phyloP scores from a whole-genome alignment of 352 stramenopile species.

The Thalassiosira hispida region DNA sequence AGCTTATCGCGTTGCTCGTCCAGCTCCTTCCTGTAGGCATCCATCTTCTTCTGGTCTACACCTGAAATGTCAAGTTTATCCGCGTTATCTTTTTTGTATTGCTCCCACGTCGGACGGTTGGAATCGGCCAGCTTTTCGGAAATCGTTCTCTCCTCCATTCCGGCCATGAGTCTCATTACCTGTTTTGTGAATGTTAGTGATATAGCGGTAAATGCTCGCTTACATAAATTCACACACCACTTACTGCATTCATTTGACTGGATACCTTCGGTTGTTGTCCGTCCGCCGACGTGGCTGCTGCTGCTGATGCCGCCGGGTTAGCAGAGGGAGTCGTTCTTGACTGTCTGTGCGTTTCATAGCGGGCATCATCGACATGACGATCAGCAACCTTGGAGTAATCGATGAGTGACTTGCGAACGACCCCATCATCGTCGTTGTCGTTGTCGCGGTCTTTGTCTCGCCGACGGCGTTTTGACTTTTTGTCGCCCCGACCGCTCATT shows the following conservation, averaged over 20 bases:
- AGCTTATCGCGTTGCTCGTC: constrained; percentile 91
- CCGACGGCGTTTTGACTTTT: constrained; percentile 31
- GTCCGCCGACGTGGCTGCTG: constrained; percentile 43
- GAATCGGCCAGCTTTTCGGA: constrained; percentile 91
- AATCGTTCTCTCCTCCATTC: constrained; percentile 93
- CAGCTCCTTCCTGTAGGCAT: constrained; percentile 91
- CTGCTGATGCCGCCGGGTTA: constrained; percentile 50
- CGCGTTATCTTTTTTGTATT: constrained; percentile 95
- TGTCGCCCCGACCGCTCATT: constrained; percentile 9
- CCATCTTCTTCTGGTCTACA: constrained; percentile 91
- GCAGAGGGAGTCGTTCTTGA: constrained; percentile 54
- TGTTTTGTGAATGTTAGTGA: no score
- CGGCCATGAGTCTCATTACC: constrained; percentile 92
- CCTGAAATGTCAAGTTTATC: constrained; percentile 91
- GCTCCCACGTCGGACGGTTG: constrained; percentile 94
- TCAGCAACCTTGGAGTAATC: constrained; percentile 88
- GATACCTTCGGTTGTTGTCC: constrained; percentile 54
- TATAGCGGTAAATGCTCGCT: no score
- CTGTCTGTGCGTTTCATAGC: constrained; percentile 85
- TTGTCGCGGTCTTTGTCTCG: constrained; percentile 22
- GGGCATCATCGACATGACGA: constrained; percentile 87
- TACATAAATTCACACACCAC: no score
- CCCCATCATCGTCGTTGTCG: constrained; percentile 20
- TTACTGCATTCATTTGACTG: constrained; percentile 89
- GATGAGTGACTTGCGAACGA: constrained; percentile 69